Evolutionary conservation across 148 eudicot species (phyloP), one percentile per base, ranked within the genome.

Genomic region (Heliosperma pusillum): DNA sequence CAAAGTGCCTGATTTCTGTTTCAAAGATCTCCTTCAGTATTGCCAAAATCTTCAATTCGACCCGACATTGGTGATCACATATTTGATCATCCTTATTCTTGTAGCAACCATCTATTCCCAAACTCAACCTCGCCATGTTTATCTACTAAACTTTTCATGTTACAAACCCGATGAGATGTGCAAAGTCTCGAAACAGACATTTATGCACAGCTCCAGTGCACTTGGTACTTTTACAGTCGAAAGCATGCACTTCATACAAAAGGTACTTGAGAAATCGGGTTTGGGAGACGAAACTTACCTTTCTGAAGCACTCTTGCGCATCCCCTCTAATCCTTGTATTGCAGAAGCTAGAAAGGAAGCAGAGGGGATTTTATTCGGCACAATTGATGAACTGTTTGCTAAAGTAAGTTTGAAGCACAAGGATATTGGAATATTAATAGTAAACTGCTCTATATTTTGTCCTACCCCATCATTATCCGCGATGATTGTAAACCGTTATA

Each of bases 391-490:
- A 33, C 50, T 74, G 8, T 65, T 74, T 15, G 70, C 70, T 19
- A 74, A 74, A 26, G 65, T 70, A 4, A 47, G 52, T 50, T 36
- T 74, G n/a, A 65, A 74, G 0, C 71, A 12, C 15, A 64, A n/a
- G n/a, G n/a, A n/a, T n/a, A n/a, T n/a, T n/a, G n/a, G n/a, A n/a
- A n/a, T n/a, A n/a, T n/a, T n/a, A 44, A n/a, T 74, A 9, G 77
- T 74, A 15, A 74, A 64, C 13, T 74, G 77, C 22, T 27, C 45
- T 22, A 15, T 65, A 50, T 65, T 74, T 4, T 24, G 21, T 29
- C 78, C 72, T 2, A 75, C 78, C 9, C 78, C 78, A 1, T 75
- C 78, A 4, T 33, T 75, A 17, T 66, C 78, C 3, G 71, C 78
- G 6, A 75, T 75, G 78, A 25, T 66, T n/a, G 64, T 75, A 5